phyloP scores from a whole-genome alignment of 1,139 yeast genomes.

The Lizanozyma gosingica region DNA sequence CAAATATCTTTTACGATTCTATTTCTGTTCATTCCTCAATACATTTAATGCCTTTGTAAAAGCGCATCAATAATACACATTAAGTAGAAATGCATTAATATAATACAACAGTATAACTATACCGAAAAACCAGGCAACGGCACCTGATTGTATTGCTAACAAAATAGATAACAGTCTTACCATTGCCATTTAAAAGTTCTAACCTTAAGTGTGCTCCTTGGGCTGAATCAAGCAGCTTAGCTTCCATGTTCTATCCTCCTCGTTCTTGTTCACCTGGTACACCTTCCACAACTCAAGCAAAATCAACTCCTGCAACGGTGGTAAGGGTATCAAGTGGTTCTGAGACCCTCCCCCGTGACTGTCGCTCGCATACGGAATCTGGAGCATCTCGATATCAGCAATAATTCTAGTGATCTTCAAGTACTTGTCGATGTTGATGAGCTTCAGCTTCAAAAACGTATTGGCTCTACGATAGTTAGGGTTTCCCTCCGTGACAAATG shows the following conservation, averaged over 20 bases:
- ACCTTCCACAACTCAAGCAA: constrained; percentile 65
- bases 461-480: constrained; percentile 56
- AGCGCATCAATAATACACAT: too few relatives aligned
- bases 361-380: constrained; percentile 43
- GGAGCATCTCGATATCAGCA: constrained; percentile 72
- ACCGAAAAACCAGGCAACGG: too few relatives aligned
- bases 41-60: too few relatives aligned
- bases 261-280: constrained; percentile 47
- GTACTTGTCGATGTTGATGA: constrained; percentile 79
- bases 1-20: too few relatives aligned
- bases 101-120: not conserved
- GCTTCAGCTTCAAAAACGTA: constrained; percentile 47
- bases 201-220: constrained; percentile 14
- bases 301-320: constrained; percentile 53
- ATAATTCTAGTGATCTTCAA: constrained; percentile 64
- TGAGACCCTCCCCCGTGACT: too few relatives aligned
- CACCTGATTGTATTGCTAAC: too few relatives aligned
- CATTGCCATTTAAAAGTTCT: too few relatives aligned
- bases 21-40: too few relatives aligned
- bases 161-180: too few relatives aligned
- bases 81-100: not conserved
- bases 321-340: constrained; percentile 22
- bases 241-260: constrained; percentile 65
- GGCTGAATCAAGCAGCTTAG: constrained; percentile 52
- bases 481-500: constrained; percentile 84